Percentiles rank a stretch among this genome's conserved stretches.
Evolutionary conservation across 768 basidiomycete genomes (phyloP).

Genomic region (Mrakia blollopis): DNA sequence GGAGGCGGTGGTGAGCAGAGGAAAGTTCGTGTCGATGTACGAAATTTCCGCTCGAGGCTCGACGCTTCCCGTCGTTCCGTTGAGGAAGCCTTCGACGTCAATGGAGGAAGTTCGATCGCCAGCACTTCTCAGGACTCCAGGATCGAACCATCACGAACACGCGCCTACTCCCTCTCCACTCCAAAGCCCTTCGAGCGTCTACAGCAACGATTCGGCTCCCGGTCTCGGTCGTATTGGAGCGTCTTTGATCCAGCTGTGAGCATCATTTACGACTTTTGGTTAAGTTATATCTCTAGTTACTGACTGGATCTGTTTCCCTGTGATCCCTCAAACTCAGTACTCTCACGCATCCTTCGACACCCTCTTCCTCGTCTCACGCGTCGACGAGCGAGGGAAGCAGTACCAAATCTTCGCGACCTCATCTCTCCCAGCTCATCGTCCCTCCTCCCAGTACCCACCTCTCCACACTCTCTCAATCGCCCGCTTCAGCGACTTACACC

Average conservation of each 20-base stretch:
- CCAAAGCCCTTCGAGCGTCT: not conserved
- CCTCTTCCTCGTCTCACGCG: not conserved
- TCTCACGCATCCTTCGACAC: constrained; percentile 4
- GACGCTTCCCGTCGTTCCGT: not conserved
- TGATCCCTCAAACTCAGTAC: not conserved
- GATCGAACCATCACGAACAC: not conserved
- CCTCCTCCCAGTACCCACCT: constrained; percentile 6
- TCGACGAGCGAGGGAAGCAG: not conserved
- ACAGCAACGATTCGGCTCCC: not conserved
- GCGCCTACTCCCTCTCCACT: not conserved
- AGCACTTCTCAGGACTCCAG: not conserved
- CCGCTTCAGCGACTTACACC: not conserved
- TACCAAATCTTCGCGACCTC: not conserved
- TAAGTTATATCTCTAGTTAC: not conserved
- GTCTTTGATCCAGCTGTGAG: constrained; percentile 3
- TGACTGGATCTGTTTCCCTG: not conserved
- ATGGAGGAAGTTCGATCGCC: not conserved
- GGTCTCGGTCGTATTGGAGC: not conserved
- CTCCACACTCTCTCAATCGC: not conserved
- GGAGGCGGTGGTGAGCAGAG: not conserved
- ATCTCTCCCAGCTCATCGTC: constrained; percentile 7
- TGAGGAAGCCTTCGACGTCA: not conserved
- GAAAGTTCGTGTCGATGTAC: constrained; percentile 2
- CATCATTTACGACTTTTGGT: no score
- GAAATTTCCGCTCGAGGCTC: not conserved